Percentiles rank a stretch among this genome's conserved stretches.
Conservation (phyloP, 1,284 basidiomycete species). For the Hortiboletus rubellus region DNA sequence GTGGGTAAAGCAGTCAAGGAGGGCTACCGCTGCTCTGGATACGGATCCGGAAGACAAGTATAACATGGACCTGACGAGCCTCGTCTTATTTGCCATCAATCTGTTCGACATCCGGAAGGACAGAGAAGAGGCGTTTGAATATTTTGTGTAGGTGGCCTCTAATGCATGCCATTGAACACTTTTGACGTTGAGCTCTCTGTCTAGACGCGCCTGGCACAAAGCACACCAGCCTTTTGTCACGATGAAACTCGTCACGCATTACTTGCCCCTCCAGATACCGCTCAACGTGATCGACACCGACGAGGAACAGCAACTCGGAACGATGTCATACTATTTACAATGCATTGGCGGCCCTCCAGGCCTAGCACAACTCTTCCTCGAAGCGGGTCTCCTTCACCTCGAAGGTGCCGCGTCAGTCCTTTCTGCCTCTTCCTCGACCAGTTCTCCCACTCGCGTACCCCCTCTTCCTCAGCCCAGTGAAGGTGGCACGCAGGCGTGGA, state of each 20-base stretch:
- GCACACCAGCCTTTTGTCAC: conserved; percentile 70
- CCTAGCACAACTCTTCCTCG: conserved; percentile 70
- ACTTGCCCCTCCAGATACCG: conserved; percentile 55
- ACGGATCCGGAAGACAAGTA: no score
- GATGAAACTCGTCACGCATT: conserved; percentile 70
- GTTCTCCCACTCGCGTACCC: conserved; percentile 70
- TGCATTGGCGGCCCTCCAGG: conserved; percentile 61
- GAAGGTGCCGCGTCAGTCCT: conserved; percentile 70
- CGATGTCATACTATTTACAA: conserved; percentile 58
- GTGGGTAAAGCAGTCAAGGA: no score
- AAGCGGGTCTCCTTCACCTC: conserved; percentile 71
- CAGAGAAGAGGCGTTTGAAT: conserved; percentile 75
- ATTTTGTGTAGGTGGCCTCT: conserved; percentile 59
- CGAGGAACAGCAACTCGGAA: conserved; percentile 49
- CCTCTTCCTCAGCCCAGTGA: conserved; percentile 47
- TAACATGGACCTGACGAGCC: conserved; percentile 73
- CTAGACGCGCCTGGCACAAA: conserved; percentile 78
- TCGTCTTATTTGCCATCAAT: conserved; percentile 67
- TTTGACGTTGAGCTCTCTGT: background rate
- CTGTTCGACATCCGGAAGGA: conserved; percentile 69
- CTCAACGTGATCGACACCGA: conserved; percentile 36
- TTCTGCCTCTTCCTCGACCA: conserved; percentile 66
- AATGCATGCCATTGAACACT: background rate
- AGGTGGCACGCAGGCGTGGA: conserved; percentile 65
- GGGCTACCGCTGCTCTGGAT: no score